Evolutionary conservation across 2,329 filamentous ascomycete genomes (phyloP).

Genomic region (Talaromyces islandicus): DNA sequence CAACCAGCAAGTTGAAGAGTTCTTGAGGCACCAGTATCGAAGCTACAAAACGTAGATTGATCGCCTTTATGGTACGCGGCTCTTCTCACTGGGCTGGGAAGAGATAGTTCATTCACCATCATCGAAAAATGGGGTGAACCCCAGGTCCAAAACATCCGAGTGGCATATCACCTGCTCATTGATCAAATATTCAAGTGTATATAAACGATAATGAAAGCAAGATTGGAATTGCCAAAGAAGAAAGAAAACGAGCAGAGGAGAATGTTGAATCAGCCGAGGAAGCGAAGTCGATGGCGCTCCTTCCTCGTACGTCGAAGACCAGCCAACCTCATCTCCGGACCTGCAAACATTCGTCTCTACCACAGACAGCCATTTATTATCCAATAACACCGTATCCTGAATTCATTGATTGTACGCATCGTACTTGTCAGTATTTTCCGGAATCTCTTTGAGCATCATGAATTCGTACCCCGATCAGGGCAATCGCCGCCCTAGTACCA

Average conservation of each 20-base stretch:
- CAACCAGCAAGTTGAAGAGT: slow-evolving; percentile 7
- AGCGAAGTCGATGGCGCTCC: neutral
- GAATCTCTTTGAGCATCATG: neutral
- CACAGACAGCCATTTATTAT: neutral
- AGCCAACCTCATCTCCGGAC: neutral
- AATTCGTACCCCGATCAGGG: neutral
- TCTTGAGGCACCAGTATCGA: slow-evolving; percentile 9
- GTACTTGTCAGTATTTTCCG: neutral
- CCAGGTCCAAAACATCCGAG: neutral
- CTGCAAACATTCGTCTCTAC: neutral
- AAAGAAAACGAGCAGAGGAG: neutral
- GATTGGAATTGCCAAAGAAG: neutral
- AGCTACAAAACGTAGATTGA: slow-evolving; percentile 2
- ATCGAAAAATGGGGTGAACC: neutral
- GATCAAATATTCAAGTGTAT: neutral
- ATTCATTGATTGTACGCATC: neutral
- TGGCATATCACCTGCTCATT: neutral
- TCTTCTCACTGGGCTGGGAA: slow-evolving; percentile 1
- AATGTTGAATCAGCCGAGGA: neutral
- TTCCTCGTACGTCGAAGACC: neutral
- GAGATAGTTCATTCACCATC: neutral
- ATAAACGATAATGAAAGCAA: neutral
- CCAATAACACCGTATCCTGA: neutral
- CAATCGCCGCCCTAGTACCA: slow-evolving; percentile 1
- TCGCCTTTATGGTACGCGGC: neutral